Base-by-base conservation (phyloP, 2,329 filamentous ascomycete species). In the Talaromyces islandicus region DNA sequence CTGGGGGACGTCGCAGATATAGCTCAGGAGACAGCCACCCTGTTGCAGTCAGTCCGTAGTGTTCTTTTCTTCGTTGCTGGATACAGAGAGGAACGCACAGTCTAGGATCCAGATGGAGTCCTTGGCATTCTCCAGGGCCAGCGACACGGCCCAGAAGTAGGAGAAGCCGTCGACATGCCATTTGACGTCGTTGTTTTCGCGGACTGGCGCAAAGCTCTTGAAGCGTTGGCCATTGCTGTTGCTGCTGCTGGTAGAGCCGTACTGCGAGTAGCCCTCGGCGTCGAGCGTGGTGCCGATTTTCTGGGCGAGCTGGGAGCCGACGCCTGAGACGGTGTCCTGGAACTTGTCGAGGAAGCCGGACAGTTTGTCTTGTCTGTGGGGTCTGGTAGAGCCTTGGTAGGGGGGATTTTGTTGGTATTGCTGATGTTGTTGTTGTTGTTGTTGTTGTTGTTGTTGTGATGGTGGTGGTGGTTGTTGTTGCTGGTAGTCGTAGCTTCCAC, bases 1-100 rank as follows among this genome's bases (percentile, higher is more conserved):
- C 85, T 9, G 91, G 91, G 2, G 92, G 92, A 25, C 92, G 85
- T 65, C 92, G 85, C 35, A 97, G 82, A 71, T 94, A 95, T 21
- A 96, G 80, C 75, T 96, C 91, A 0, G 92, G 91, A 59, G 88
- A 92, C 64, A 96, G 75, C 91, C 92, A 96, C 91, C 81, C 77
- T 78, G 21, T 24, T 24, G 7, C 25, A 19, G 30, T 24, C 56
- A 68, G 55, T 68, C n/a, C n/a, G n/a, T n/a, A n/a, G n/a, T n/a
- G n/a, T n/a, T n/a, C n/a, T n/a, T n/a, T n/a, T n/a, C 62, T 51
- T 21, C 27, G 53, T 53, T 11, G n/a, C 4, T 17, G 12, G 14
- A 41, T 19, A 57, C n/a, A 35, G 21, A 10, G 35, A 17, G 25
- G 35, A 41, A 66, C 75, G 64, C 65, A 78, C 89, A 94, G 71